Evolutionary conservation across 306 rosid genomes (phyloP).

Genomic region (Pterocarpus santalinus): DNA sequence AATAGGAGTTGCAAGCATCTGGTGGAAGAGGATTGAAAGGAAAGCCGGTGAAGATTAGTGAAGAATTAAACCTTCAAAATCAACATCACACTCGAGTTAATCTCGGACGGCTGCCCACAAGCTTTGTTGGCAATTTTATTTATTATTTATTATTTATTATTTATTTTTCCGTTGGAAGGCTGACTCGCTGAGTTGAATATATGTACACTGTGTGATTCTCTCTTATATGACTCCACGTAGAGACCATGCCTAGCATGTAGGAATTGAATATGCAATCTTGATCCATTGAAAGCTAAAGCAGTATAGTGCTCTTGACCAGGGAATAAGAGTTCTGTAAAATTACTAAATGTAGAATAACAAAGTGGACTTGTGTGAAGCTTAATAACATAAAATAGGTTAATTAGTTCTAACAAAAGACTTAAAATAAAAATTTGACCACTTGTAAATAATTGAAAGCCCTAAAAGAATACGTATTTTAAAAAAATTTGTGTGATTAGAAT

Average conservation of each 20-base stretch:
- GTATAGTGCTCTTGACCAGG: neutral
- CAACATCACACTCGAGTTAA: no score
- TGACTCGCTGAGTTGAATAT: neutral
- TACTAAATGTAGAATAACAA: neutral
- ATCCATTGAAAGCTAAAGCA: conserved; percentile 7
- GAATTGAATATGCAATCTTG: neutral
- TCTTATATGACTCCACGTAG: conserved; percentile 32
- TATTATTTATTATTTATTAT: neutral
- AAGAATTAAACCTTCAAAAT: no score
- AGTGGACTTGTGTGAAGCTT: neutral
- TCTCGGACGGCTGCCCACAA: no score
- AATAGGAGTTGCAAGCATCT: neutral
- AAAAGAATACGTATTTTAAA: neutral
- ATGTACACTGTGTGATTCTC: neutral
- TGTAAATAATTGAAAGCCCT: neutral
- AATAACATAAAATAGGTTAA: no score
- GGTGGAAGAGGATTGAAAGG: no score
- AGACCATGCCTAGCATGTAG: conserved; percentile 42
- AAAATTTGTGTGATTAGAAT: neutral
- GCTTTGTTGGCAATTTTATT: neutral
- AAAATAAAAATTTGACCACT: neutral
- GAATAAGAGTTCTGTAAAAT: neutral
- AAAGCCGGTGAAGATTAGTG: no score
- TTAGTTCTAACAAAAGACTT: no score
- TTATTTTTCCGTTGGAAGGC: neutral